Base-by-base conservation (phyloP, 441 rosid species). In the Croton setiger region DNA sequence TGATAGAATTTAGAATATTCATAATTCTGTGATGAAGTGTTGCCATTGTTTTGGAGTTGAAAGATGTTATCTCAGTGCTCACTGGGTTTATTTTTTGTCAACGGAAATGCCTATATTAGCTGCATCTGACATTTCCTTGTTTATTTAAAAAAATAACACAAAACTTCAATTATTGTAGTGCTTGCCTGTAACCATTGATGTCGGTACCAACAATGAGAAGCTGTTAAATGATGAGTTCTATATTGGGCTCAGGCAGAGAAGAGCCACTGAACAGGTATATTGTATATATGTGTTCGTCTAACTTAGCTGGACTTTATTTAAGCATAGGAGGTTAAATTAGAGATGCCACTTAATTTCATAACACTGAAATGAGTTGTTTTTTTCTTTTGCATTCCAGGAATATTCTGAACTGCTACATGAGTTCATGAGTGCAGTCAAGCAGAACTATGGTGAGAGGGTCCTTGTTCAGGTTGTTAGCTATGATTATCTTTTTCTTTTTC, bases 111-210 rank as follows among this genome's bases (percentile, higher is more conserved):
- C 18, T 23, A 7, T 53, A 13, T 66, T n/a, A 36, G 60, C 35
- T 37, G 33, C 14, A 37, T 66, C 47, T 53, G 23, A n/a, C 23
- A n/a, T 23, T 57, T 54, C 55, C n/a, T 21, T 66, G 43, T 6
- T 57, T 41, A 21, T 56, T 51, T 45, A 55, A 23, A 18, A 37
- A 54, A 52, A 23, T 17, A 7, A 31, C 44, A 23, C 18, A 31
- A 72, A 33, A 11, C 33, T 78, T 55, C 35, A 20, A 47, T 58
- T 47, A 62, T 61, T 82, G 74, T 80, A 94, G 98, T 91, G 97
- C 80, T 83, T 92, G 80, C 97, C 98, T 37, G 60, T 92, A 54
- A 92, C 97, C 53, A 90, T 92, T 49, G 98, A 92, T 84, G 97
- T 92, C 52, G 98, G 98, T 47, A 92, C 98, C 54, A 92, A 90